A percentile compares a stretch with the other conserved stretches of the same genome.
These are phyloP conservation scores for Apiotrichum brassicae DNA, from an alignment of 1,284 basidiomycete species.

Conservation along the genomic window DNA sequence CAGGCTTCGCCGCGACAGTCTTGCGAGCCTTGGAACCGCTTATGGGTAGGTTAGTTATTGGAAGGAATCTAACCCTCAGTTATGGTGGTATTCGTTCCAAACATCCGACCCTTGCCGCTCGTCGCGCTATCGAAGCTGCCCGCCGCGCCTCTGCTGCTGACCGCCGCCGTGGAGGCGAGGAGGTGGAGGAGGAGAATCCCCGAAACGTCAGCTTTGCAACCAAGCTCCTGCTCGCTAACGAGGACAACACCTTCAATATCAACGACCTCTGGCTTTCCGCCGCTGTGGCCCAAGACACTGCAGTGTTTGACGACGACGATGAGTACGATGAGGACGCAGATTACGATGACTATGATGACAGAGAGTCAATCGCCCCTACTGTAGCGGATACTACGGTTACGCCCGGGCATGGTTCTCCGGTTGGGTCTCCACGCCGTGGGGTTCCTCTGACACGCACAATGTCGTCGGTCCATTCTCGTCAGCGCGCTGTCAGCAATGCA, in stretches of 20 bases:
- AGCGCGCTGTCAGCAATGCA: constrained; percentile 4
- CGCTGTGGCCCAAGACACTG: constrained; percentile 47
- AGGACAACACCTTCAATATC: constrained; percentile 48
- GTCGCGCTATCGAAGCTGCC: constrained; percentile 44
- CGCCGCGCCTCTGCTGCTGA: constrained; percentile 35
- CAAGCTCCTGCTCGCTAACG: constrained; percentile 63
- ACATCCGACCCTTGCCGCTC: constrained; percentile 45
- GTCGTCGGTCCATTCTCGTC: constrained; percentile 8
- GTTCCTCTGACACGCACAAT: constrained; percentile 1
- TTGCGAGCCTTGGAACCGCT: constrained; percentile 40
- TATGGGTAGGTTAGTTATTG: constrained; percentile 32
- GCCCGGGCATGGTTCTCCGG: constrained; percentile 1
- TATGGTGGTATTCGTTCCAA: constrained; percentile 48
- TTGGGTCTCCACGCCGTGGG: constrained; percentile 15
- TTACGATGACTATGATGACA: constrained; percentile 10
- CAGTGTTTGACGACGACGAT: constrained; percentile 48
- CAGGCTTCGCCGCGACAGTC: constrained; percentile 24
- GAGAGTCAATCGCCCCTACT: constrained; percentile 18
- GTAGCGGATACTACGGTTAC: constrained; percentile 1
- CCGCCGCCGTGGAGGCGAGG: constrained; percentile 22
- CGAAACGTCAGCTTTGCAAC: constrained; percentile 61
- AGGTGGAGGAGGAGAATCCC: constrained; percentile 19
- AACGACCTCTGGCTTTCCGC: constrained; percentile 49
- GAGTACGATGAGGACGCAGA: constrained; percentile 26
- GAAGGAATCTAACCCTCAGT: constrained; percentile 20